Evolutionary conservation across 169 alveolate species (phyloP).

Genomic region (Toxoplasma gondii): DNA sequence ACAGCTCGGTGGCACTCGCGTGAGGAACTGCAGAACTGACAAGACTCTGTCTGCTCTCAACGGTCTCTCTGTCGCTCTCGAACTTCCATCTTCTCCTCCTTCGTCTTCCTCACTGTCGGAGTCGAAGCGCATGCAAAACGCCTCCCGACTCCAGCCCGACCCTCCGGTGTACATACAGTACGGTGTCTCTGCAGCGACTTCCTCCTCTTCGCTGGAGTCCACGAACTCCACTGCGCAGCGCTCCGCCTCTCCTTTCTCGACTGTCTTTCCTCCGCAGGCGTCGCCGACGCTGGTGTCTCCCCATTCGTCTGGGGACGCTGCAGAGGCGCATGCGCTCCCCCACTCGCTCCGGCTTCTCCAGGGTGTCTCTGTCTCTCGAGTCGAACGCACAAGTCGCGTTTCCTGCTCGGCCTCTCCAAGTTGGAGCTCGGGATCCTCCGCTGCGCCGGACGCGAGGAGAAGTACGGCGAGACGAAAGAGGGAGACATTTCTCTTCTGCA

Average conservation of each 20-base stretch:
- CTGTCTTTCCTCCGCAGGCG: not conserved
- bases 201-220: slow-evolving; percentile 1
- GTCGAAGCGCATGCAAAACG: not conserved
- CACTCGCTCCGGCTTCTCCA: slow-evolving; percentile 4
- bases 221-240: not conserved
- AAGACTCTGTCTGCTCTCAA: not conserved
- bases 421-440: not conserved
- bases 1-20: not conserved
- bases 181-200: not conserved
- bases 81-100: not conserved
- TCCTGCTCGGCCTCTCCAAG: not conserved
- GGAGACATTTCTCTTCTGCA: not conserved
- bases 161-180: not conserved
- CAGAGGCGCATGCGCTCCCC: not conserved
- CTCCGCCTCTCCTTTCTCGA: not conserved
- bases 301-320: not conserved
- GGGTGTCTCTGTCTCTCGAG: not conserved
- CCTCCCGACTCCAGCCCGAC: not conserved
- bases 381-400: not conserved
- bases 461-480: not conserved
- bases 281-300: not conserved
- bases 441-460: not conserved
- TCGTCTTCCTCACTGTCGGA: not conserved
- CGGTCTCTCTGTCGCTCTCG: not conserved
- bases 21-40: not conserved